phyloP scores from a whole-genome alignment of 129 eudicot genomes.

The Helichrysum umbraculigerum region DNA sequence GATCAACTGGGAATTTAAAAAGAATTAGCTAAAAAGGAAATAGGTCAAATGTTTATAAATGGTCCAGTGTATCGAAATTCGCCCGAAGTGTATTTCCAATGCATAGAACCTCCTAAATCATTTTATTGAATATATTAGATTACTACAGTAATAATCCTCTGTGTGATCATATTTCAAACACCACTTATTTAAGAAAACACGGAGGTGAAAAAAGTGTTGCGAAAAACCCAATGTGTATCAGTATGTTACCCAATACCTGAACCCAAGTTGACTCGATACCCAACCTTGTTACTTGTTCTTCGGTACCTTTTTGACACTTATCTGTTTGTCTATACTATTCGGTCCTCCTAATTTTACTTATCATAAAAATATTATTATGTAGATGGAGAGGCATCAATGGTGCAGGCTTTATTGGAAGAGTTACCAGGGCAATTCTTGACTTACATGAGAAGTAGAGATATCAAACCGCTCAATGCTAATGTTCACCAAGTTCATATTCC shows the following conservation, averaged over 20 bases:
- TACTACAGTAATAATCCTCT: too few species aligned
- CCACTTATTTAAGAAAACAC: not conserved
- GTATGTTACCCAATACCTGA: not conserved
- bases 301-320: too few species aligned
- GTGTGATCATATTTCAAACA: not conserved
- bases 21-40: not conserved
- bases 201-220: not conserved
- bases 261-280: not conserved
- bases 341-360: not conserved
- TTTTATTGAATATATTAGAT: not conserved
- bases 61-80: not conserved
- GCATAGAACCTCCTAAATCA: not conserved
- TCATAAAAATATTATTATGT: conserved; percentile 10
- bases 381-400: conserved; percentile 75
- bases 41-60: not conserved
- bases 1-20: not conserved
- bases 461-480: conserved; percentile 49
- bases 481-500: conserved; percentile 5
- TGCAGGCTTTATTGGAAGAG: conserved; percentile 81
- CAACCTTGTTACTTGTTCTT: not conserved
- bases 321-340: too few species aligned
- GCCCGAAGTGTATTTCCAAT: not conserved
- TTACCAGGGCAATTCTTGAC: conserved; percentile 85
- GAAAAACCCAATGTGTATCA: not conserved
- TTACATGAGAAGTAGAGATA: conserved; percentile 80